Evolutionary conservation across 768 basidiomycete species (phyloP), one percentile per base, ranked within the genome.

Genomic region (Leccinum broughii): DNA sequence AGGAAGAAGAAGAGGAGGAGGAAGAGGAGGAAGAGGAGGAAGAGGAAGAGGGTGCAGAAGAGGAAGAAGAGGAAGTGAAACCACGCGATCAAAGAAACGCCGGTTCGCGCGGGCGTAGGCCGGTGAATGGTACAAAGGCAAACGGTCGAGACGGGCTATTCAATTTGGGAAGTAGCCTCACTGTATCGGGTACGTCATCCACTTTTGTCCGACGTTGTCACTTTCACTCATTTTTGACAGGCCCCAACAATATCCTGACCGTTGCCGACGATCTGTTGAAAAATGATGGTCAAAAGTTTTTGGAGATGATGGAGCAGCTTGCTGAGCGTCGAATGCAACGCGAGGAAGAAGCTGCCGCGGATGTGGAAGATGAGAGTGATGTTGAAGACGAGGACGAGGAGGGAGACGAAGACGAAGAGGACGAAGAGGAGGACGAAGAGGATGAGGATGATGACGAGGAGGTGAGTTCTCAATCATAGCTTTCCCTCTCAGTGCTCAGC

Each of bases 281-380:
- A 81, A 98, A 98, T 69, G 95, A 99, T 69, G 96, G 96, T 2
- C 93, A 95, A 70, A 98, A 97, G 79, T 99, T 99, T 79, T 78
- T 99, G 68, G 97, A 99, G 80, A 99, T 99, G 97, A 99, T 99
- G 97, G 97, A 98, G 74, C 94, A 96, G 76, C 84, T 99, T 20
- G 95, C 96, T 0, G 94, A 97, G 70, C 85, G 93, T 54, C 85
- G 96, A 50, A 93, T 96, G 84, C 89, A 92, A 66, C 84, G 95
- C 4, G 95, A 98, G 70, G 90, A 95, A 66, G 81, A 83, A 70
- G 82, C 78, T 34, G 82, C 79, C 17, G 81, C 83, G 0, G 86
- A 85, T 37, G 84, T 83, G 0, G 88, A 85, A 28, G 83, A 82
- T 22, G 85, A 83, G 37, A 84, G 85, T 6, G 85, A 84, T 3